Evolutionary conservation across 1,139 yeast genomes (phyloP), one percentile per base, ranked within the genome.

Genomic region (Hansenula anomala): DNA sequence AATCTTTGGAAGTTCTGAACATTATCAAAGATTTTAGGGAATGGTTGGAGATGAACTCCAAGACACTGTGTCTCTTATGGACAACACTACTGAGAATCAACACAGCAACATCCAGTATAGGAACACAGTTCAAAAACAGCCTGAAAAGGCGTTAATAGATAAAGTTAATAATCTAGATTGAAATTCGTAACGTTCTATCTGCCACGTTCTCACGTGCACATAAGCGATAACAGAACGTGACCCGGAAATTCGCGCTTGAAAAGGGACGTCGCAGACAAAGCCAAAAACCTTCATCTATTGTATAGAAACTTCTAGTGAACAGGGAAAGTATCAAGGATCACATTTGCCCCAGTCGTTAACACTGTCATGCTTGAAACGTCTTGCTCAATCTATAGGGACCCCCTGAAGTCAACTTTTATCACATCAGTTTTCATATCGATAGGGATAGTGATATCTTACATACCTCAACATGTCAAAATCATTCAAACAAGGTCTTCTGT

Each of bases 401-500:
- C 58, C 0, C 44, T 46, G 14, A 29, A 15, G 3, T 28, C 52
- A 2, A 46, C 49, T 8, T 53, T 53, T 30, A 20, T 33, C 7
- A 30, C 37, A 0, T 39, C 56, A 1, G 25, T 51, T 1, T 13
- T 43, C 25, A 48, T 53, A 8, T 46, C 90, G 0, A 40, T 75
- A 2, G 95, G 92, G 5, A 84, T 88, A 20, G 73, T 80, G 34
- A 52, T 72, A n/a, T 83, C 94, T 36, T 88, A 87, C 56, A 43
- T 81, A 3, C 95, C 96, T 0, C 96, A 88, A 60, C 87, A 83
- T 57, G 49, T 67, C 37, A 71, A 84, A 36, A 80, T 88, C 36
- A 61, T 75, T 37, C 53, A 58, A 17, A 73, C 88, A 38, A 61
- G 73, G 40, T 73, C 89, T 8, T 80, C 92, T 6, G 92, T 86